Base-by-base conservation (phyloP, 2,329 filamentous ascomycete species). In the Chaetomium strumarium region DNA sequence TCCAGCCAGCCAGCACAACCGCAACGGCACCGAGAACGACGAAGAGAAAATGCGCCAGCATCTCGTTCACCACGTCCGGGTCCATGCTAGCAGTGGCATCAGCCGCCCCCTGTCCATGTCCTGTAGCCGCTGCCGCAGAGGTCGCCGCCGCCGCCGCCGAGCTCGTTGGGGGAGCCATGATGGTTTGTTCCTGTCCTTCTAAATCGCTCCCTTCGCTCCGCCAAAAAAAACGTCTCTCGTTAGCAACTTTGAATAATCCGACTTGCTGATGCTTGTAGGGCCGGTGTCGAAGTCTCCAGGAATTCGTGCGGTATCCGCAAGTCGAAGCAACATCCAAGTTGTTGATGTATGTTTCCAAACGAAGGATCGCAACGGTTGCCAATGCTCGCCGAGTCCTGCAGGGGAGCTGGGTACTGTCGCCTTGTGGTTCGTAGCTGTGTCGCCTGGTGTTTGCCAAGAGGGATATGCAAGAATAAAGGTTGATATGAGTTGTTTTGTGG, bases 11-110 rank as follows among this genome's bases (percentile, higher is more conserved):
- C 61, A 91, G 75, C 46, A 77, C 75, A 34, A 68, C 76, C 12
- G 85, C 78, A 47, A 90, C 74, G 46, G 77, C 77, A 49, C 81
- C 81, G 67, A 87, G 83, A 29, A 85, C 75, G 58, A 83, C 71
- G 58, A 85, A 72, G 40, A 85, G 74, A 64, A 85, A 84, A 52
- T 79, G 72, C 36, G 78, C 76, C 38, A 88, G 74, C 40, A 76
- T 71, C 59, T 78, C 70, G 60, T 85, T 81, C 54, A 62, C 60
- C 12, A 59, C 53, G 2, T 54, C 67, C 1, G 69, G 53, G 60
- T 71, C 66, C 62, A 55, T 36, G 52, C 56, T 60, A 33, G 41
- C 42, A 13, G 57, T 53, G 44, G 43, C 58, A 30, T 42, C 55
- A 5, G 24, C 37, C 19, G 36, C n/a, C n/a, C n/a, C n/a, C n/a